Conservation (phyloP, 768 basidiomycete species). For the Solioccasus polychromus region DNA sequence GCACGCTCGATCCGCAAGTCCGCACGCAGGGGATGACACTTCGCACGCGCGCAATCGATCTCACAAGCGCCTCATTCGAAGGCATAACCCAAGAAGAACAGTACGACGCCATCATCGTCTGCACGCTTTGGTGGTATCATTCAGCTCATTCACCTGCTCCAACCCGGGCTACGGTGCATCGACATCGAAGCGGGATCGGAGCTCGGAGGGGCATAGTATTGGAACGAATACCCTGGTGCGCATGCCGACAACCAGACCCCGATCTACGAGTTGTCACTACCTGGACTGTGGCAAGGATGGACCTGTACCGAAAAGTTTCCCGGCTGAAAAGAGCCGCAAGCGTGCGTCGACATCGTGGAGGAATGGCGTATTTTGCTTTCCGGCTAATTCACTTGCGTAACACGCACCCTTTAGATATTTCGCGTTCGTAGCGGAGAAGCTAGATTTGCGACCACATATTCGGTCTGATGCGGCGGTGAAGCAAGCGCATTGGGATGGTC, state of each 20-base stretch:
- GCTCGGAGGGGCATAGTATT: constrained; percentile 15
- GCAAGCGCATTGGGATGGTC: constrained; percentile 11
- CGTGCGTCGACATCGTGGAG: background rate
- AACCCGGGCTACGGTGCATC: constrained; percentile 8
- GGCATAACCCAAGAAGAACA: constrained; percentile 1
- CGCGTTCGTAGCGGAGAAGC: constrained; percentile 9
- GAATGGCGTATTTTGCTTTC: no score
- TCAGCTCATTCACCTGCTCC: constrained; percentile 8
- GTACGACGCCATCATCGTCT: constrained; percentile 11
- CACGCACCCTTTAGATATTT: constrained; percentile 6
- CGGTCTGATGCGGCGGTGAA: constrained; percentile 10
- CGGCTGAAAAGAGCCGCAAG: constrained; percentile 8
- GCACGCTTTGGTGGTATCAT: constrained; percentile 8
- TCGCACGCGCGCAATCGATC: constrained; percentile 13
- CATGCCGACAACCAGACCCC: constrained; percentile 11
- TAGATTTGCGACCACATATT: constrained; percentile 12
- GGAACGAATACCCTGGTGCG: constrained; percentile 13
- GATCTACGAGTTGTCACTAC: constrained; percentile 7
- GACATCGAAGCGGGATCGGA: constrained; percentile 8
- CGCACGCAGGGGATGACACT: constrained; percentile 1
- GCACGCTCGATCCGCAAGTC: constrained; percentile 2
- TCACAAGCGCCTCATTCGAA: constrained; percentile 16
- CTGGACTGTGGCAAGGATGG: constrained; percentile 13
- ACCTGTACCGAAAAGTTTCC: constrained; percentile 15
- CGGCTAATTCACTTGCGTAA: background rate